Conservation (phyloP, 2,329 filamentous ascomycete genomes). For the Talaromyces sp. region DNA sequence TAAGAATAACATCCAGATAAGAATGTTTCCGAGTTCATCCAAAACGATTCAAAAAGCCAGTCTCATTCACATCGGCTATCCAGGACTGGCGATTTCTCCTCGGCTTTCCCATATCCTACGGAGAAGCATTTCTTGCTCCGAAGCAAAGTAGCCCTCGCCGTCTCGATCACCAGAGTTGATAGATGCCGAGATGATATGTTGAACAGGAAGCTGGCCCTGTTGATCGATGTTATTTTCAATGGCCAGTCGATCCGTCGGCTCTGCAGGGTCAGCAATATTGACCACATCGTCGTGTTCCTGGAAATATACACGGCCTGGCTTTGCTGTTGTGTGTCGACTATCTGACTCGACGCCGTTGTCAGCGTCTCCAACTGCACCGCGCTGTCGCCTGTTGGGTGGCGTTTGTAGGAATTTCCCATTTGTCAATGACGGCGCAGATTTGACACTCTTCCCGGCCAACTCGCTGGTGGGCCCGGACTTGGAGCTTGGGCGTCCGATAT, state of each 20-base stretch:
- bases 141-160: conserved; percentile 21
- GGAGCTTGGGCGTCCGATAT: conserved; percentile 13
- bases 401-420: conserved; percentile 19
- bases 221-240: conserved; percentile 26
- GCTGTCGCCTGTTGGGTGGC: conserved; percentile 17
- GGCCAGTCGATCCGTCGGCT: conserved; percentile 14
- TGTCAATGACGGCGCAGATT: conserved; percentile 29
- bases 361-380: conserved; percentile 6
- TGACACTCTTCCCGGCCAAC: conserved; percentile 27
- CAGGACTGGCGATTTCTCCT: conserved; percentile 30
- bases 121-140: conserved; percentile 35
- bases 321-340: conserved; percentile 2
- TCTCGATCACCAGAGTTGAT: conserved; percentile 24
- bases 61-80: conserved; percentile 15
- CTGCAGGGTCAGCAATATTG: conserved; percentile 19
- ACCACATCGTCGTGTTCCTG: conserved; percentile 27
- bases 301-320: conserved; percentile 22
- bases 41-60: background rate
- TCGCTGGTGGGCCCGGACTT: conserved; percentile 13
- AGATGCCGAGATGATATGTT: conserved; percentile 24
- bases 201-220: conserved; percentile 19
- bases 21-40: background rate
- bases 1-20: background rate
- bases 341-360: conserved; percentile 1
- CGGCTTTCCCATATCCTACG: conserved; percentile 41